Evolutionary conservation across 2,329 filamentous ascomycete species (phyloP).

Genomic region (Colletotrichum siamense): DNA sequence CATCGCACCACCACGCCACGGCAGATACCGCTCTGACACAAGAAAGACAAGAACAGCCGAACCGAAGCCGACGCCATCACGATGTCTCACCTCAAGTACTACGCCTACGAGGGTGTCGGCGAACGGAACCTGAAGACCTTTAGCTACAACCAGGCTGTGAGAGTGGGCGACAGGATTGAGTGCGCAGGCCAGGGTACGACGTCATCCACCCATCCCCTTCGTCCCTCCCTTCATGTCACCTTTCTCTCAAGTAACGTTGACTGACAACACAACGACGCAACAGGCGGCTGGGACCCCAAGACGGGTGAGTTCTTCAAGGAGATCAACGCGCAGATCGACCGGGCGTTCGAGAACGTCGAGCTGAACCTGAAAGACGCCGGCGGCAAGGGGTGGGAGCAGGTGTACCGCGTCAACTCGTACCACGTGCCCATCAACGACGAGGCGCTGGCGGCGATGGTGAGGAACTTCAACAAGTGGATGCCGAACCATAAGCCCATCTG

Average conservation of each 20-base stretch:
- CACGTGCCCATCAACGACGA: conserved; percentile 46
- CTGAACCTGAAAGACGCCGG: conserved; percentile 54
- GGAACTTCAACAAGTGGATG: conserved; percentile 55
- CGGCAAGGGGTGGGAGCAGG: conserved; percentile 61
- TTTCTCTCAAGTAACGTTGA: neutral
- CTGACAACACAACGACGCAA: neutral
- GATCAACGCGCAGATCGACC: conserved; percentile 51
- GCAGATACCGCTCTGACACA: neutral
- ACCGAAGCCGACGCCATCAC: neutral
- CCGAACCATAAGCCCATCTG: conserved; percentile 58
- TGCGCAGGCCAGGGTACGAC: conserved; percentile 49
- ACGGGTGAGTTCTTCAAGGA: conserved; percentile 34
- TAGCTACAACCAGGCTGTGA: conserved; percentile 52
- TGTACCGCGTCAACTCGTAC: conserved; percentile 53
- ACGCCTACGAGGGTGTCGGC: conserved; percentile 36
- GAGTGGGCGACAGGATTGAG: conserved; percentile 52
- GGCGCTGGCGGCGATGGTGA: conserved; percentile 44
- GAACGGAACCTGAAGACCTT: conserved; percentile 33
- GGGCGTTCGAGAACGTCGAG: conserved; percentile 64
- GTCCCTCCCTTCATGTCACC: neutral
- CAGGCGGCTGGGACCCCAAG: conserved; percentile 38
- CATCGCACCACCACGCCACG: neutral
- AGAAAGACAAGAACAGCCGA: neutral
- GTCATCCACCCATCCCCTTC: neutral
- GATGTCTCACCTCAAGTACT: conserved; percentile 38